Base-by-base conservation (phyloP, 805 yeast species). In the Sugiyamaella lignohabitans region DNA sequence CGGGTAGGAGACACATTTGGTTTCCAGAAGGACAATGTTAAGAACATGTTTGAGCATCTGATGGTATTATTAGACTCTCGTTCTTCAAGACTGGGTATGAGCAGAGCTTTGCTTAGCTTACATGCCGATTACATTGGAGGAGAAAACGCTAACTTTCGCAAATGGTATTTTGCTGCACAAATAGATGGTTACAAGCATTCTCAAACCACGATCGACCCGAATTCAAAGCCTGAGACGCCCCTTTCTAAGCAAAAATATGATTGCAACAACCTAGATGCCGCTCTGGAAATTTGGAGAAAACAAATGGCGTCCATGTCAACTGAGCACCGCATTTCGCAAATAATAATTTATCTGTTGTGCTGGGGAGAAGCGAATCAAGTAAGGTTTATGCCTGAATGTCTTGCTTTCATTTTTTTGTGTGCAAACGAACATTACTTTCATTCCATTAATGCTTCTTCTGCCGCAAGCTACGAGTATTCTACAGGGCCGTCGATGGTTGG, bases 311-410 rank as follows among this genome's bases (percentile, higher is more conserved):
- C 67, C 0, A 65, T 76, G 39, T 60, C 76, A 0, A 71, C 82
- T 1, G 67, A 69, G 22, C 85, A 80, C 46, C 72, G 80, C 48
- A 68, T 79, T 2, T 66, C 72, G 14, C 95, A 87, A 52, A 53
- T 87, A 16, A 78, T 85, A 0, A 63, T 87, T 5, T 88, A 80
- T 58, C 69, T 87, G 10, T 62, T 85, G 46, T 76, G 86, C 52
- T 87, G 96, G 96, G 94, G 95, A 0, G 96, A 87, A 60, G 87
- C 95, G 0, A 86, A 84, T 58, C 88, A 86, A 55, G 60, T 87
- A 2, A 71, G 96, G 52, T 87, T 84, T 57, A 81, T 87, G 79
- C 96, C 96, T 0, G 96, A 87, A 59, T 86, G 95, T 56, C 60
- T 87, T 19, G 86, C 94, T 51, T 87, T 88, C 55, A 76, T 87